Conservation (phyloP, 371 early-diverging fungal species). For the Blyttiomyces sp. region DNA sequence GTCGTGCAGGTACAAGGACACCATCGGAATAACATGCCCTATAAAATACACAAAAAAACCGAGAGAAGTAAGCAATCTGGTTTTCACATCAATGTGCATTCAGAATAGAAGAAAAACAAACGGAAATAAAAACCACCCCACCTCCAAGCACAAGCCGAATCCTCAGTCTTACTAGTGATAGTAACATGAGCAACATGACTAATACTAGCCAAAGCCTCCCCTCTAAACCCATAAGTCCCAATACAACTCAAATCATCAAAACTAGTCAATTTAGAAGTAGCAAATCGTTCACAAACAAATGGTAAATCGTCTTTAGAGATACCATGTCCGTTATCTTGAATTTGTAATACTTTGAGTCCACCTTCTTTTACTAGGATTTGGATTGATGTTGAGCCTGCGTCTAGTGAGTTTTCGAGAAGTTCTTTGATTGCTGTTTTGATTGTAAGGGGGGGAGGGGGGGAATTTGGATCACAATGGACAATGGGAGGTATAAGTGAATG, state of each 20-base stretch:
- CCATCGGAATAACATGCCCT: slow-evolving; percentile 85
- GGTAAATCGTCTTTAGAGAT: slow-evolving; percentile 60
- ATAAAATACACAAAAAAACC: neutral
- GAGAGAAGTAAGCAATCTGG: too few species aligned
- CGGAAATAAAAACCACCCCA: too few species aligned
- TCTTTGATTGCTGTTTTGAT: slow-evolving; percentile 84
- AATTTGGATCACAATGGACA: too few species aligned
- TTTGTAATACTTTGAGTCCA: slow-evolving; percentile 85
- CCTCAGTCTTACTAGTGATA: slow-evolving; percentile 80
- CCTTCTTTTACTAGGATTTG: slow-evolving; percentile 80
- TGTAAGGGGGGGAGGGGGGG: neutral
- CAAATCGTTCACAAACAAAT: slow-evolving; percentile 54
- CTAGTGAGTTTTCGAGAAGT: slow-evolving; percentile 95
- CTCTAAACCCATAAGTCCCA: slow-evolving; percentile 97
- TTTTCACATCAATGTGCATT: neutral
- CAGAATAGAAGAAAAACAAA: neutral
- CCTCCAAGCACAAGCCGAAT: slow-evolving; percentile 81
- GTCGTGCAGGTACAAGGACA: slow-evolving; percentile 65
- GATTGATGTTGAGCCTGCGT: slow-evolving; percentile 89
- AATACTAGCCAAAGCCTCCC: slow-evolving; percentile 98
- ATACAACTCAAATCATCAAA: slow-evolving; percentile 84
- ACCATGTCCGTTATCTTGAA: slow-evolving; percentile 95
- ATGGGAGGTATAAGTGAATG: too few species aligned
- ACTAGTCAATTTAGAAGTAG: slow-evolving; percentile 87
- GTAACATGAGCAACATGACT: slow-evolving; percentile 88